Evolutionary conservation across 352 stramenopile species (phyloP), one percentile per base, ranked within the genome.

Genomic region (Albugo candida): DNA sequence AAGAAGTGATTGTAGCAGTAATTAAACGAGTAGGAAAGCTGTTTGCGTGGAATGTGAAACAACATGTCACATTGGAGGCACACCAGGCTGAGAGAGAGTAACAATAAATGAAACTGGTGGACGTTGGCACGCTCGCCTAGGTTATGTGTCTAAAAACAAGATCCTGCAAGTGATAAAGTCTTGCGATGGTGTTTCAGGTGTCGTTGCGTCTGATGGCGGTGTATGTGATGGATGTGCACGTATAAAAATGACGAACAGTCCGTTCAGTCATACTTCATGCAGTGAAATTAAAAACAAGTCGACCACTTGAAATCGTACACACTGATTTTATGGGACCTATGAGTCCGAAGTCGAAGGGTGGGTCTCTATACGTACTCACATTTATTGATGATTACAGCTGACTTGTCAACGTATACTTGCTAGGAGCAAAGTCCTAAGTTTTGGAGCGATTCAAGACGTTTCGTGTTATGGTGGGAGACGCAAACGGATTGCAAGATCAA

Each of bases 301-400:
- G n/a, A 10, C 17, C 37, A 1, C 40, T 51, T 3, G 57, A 60
- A 5, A 3, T 58, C 0, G 41, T 53, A 5, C 52, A 61, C 45
- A 56, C 31, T 36, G 55, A 63, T 21, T 14, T 56, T 0, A 60
- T 59, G 41, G 52, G 48, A 13, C 11, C 48, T 16, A 46, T 56
- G 31, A 44, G 17, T 2, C 38, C 34, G 12, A 47, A 46, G 37
- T 60, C 55, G 17, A 42, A 39, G 18, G 35, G 45, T 1, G 38
- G 16, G 37, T 45, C 45, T 1, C 38, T 34, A 1, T 67, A 51
- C 20, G 39, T 60, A 1, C 34, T 67, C 1, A 53, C 44, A 0
- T 62, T 60, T 17, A 56, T 57, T 12, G 53, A 64, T 37, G 46
- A 63, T 24, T 52, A 38, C 18, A 50, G 45, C 2, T 19, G 52